Percentiles rank a stretch among this genome's conserved stretches.
phyloP scores from a whole-genome alignment of 2,329 filamentous ascomycete species.

The Claviceps sp. region DNA sequence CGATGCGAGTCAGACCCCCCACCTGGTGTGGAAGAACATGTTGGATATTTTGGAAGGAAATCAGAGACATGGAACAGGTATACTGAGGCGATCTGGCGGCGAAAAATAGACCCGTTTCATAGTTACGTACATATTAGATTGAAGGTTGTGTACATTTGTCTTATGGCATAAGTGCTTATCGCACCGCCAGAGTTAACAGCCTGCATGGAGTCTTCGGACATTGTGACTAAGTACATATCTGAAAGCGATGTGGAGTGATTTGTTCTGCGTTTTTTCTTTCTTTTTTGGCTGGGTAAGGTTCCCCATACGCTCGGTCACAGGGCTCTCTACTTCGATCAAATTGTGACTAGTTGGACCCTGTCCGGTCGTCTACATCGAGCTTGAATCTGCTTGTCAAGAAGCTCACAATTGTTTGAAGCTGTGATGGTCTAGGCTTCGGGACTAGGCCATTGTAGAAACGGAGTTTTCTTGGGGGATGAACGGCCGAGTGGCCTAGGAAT shows the following conservation, averaged over 20 bases:
- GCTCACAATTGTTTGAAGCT: too few relatives aligned
- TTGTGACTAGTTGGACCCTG: too few relatives aligned
- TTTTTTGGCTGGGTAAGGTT: too few relatives aligned
- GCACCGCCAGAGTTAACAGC: not conserved
- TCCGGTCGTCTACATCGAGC: too few relatives aligned
- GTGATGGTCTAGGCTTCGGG: too few relatives aligned
- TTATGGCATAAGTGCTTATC: not conserved
- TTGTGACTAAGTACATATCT: conserved; percentile 10
- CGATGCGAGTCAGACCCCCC: conserved; percentile 91
- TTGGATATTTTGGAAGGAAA: conserved; percentile 64
- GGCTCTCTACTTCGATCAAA: too few relatives aligned
- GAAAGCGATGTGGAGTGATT: not conserved
- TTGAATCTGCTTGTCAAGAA: too few relatives aligned
- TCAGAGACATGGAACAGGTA: conserved; percentile 21
- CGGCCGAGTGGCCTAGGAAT: too few relatives aligned
- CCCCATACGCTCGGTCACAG: too few relatives aligned
- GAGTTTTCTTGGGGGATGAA: too few relatives aligned
- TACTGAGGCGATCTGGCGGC: conserved; percentile 25
- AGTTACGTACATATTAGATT: not conserved
- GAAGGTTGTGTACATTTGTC: not conserved
- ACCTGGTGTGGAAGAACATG: conserved; percentile 89
- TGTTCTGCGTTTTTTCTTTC: not conserved
- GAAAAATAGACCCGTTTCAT: conserved; percentile 12
- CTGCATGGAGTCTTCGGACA: conserved; percentile 5
- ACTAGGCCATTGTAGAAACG: too few relatives aligned